phyloP scores from a whole-genome alignment of 371 early-diverging fungal genomes.

The Mortierella sp. region DNA sequence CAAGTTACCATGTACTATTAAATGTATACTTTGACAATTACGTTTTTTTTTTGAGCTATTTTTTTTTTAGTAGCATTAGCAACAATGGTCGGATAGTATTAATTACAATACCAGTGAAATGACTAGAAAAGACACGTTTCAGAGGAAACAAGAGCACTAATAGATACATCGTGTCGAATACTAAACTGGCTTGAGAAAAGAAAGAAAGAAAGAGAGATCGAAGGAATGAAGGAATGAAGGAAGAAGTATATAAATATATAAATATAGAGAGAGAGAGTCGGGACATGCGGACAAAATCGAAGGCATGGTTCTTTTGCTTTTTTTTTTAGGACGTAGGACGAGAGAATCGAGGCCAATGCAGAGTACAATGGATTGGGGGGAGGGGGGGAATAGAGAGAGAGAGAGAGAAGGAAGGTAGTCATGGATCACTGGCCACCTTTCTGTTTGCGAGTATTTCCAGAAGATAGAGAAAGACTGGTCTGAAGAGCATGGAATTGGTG shows the following conservation, averaged over 20 bases:
- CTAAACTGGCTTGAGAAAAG: neutral
- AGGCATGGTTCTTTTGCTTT: neutral
- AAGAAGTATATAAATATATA: too few relatives aligned
- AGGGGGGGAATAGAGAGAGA: neutral
- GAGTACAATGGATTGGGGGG: too few relatives aligned
- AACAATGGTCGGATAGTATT: neutral
- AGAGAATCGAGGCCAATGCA: too few relatives aligned
- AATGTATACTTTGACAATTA: neutral
- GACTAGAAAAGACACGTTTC: too few relatives aligned
- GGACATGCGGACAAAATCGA: neutral
- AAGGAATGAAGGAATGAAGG: neutral
- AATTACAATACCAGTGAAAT: neutral
- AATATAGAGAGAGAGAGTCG: too few relatives aligned
- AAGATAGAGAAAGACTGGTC: conserved; percentile 48
- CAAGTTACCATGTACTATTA: too few relatives aligned
- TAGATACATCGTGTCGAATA: too few relatives aligned
- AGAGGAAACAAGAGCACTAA: too few relatives aligned
- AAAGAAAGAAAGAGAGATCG: neutral
- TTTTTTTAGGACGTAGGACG: too few relatives aligned
- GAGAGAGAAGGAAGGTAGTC: neutral
- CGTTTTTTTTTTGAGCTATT: neutral
- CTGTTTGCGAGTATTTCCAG: conserved; percentile 16
- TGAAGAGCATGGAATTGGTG: conserved; percentile 70
- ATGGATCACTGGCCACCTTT: conserved; percentile 24
- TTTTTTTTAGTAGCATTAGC: conserved; percentile 6